These are phyloP conservation scores for Tuber brumale DNA, from an alignment of 495 filamentous ascomycete species.

Conservation along the genomic window DNA sequence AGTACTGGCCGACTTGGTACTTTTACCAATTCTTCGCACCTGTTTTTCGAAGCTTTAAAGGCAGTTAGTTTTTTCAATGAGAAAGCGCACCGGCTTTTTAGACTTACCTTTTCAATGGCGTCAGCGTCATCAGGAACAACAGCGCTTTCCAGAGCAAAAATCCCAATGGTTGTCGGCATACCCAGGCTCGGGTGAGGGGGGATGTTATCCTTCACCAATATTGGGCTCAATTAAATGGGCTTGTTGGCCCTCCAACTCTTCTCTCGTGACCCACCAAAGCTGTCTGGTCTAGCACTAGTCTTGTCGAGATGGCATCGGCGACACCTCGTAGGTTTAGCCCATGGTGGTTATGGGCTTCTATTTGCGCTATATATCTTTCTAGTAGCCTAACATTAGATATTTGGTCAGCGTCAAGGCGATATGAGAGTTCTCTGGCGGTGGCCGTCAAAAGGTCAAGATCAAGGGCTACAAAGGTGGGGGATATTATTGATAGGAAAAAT, in stretches of 20 bases:
- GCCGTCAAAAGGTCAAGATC: conserved; percentile 43
- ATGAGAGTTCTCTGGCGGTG: conserved; percentile 47
- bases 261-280: conserved; percentile 38
- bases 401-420: conserved; percentile 42
- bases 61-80: background rate
- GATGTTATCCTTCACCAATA: conserved; percentile 43
- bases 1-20: conserved; percentile 42
- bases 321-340: conserved; percentile 42
- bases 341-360: conserved; percentile 45
- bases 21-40: conserved; percentile 49
- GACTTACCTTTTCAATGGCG: conserved; percentile 34
- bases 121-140: conserved; percentile 40
- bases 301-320: conserved; percentile 43
- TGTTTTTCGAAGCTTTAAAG: conserved; percentile 43
- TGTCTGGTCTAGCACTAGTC: conserved; percentile 41
- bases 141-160: conserved; percentile 40
- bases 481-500: background rate
- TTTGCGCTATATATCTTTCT: conserved; percentile 49
- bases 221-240: conserved; percentile 41
- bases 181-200: conserved; percentile 44
- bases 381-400: conserved; percentile 50
- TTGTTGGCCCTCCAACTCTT: conserved; percentile 23
- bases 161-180: conserved; percentile 50
- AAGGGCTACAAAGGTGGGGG: background rate
- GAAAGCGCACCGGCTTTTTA: background rate